Base-by-base conservation (phyloP, 495 filamentous ascomycete genomes). In the Glarea lozoyensis region DNA sequence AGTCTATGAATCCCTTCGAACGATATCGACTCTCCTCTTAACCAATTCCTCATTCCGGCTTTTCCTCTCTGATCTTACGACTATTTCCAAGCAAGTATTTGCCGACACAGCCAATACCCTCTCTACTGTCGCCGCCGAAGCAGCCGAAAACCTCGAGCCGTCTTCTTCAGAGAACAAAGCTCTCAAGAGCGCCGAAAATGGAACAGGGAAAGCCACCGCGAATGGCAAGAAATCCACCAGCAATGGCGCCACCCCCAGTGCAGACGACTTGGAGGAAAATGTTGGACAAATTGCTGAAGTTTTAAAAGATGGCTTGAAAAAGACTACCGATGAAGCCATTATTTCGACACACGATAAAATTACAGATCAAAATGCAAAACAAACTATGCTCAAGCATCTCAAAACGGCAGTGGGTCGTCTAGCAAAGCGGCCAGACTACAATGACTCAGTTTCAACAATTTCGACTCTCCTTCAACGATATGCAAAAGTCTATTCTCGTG, bases 41-140 rank as follows among this genome's bases (percentile, higher is more conserved):
- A 88, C 83, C 12, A 97, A 97, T 58, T 76, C 83, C 2, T 88
- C 95, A 53, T 95, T 97, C 59, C 78, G 89, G 15, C 63, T 86
- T 12, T 89, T 97, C 52, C 72, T 94, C 20, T 73, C 79, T n/a
- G 90, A 97, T 53, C 61, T 94, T 21, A 78, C 78, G 30, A 75
- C 79, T 0, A 73, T 97, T 43, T 83, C 79, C 10, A 77, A 86
- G 7, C 84, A 94, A 57, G 79, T 97, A 19, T 90, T 97, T 55
- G 76, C 76, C 43, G 89, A 95, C 50, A 88, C 90, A 1, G 85
- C 86, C 0, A 80, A 85, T 35, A 81, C 80, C 0, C 55, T 92
- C 9, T 86, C 88, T 1, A 67, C 72, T 22, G 76, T 77, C 5
- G 86, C 87, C 0, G 75, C 80, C 37, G 70, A 86, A 48, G 81